Evolutionary conservation across 2,329 filamentous ascomycete genomes (phyloP).

Genomic region (Botrytis fragariae): DNA sequence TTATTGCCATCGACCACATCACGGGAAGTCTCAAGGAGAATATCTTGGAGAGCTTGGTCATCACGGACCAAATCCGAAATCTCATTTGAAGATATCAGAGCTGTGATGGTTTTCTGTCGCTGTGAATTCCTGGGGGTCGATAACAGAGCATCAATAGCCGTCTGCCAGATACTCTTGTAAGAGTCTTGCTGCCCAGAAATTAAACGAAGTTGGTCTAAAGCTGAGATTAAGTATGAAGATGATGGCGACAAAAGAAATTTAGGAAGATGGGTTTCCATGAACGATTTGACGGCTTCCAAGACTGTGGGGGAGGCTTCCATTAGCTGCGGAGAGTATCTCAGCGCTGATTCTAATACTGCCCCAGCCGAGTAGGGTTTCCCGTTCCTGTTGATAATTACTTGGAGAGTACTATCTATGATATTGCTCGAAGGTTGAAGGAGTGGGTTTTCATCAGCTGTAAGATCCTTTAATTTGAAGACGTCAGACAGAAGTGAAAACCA

Average conservation of each 20-base stretch:
- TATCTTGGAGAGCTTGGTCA: constrained; percentile 46
- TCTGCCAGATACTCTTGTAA: constrained; percentile 31
- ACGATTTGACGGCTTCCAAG: constrained; percentile 45
- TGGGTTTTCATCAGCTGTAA: constrained; percentile 26
- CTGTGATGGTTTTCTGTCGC: constrained; percentile 42
- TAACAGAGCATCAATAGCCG: constrained; percentile 46
- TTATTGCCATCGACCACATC: constrained; percentile 41
- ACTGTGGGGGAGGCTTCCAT: constrained; percentile 45
- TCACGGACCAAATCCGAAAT: constrained; percentile 43
- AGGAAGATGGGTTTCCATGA: constrained; percentile 55
- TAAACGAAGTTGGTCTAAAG: constrained; percentile 56
- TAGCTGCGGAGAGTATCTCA: constrained; percentile 45
- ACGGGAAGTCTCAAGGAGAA: constrained; percentile 45
- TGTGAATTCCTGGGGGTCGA: constrained; percentile 32
- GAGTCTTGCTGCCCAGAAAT: constrained; percentile 40
- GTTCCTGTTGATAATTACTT: constrained; percentile 51
- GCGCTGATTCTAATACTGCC: constrained; percentile 52
- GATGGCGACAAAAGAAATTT: constrained; percentile 67
- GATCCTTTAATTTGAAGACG: constrained; percentile 37
- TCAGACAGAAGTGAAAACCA: constrained; percentile 54
- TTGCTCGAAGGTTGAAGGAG: constrained; percentile 25
- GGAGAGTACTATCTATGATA: constrained; percentile 42
- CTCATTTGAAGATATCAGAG: constrained; percentile 48
- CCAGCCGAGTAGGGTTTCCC: constrained; percentile 68
- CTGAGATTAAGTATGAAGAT: constrained; percentile 61